phyloP scores from a whole-genome alignment of 1,284 basidiomycete genomes.

The Entoloma clypeatum region DNA sequence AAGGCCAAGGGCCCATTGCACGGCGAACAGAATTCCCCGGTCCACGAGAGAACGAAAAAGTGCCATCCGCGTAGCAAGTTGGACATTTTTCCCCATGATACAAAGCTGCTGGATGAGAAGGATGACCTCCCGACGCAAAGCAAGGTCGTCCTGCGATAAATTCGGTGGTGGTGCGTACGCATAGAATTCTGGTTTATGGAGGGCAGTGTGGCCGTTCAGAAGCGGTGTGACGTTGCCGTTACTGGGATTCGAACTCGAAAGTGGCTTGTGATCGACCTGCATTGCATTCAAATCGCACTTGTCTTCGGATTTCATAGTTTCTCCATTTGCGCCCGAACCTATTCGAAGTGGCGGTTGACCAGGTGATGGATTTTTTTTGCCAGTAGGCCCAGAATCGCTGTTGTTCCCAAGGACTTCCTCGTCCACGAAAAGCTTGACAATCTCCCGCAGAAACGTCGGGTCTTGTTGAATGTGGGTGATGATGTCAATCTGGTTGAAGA shows the following conservation, averaged over 20 bases:
- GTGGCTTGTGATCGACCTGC: conserved; percentile 36
- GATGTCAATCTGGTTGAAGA: conserved; percentile 99
- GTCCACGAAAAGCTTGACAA: conserved; percentile 77
- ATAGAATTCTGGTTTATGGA: conserved; percentile 32
- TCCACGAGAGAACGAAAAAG: conserved; percentile 92
- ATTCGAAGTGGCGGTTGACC: conserved; percentile 23
- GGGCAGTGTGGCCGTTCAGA: conserved; percentile 18
- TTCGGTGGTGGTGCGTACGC: conserved; percentile 50
- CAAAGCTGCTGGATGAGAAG: conserved; percentile 91
- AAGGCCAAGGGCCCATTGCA: conserved; percentile 82
- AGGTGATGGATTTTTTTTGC: conserved; percentile 21
- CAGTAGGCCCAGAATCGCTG: too few relatives aligned
- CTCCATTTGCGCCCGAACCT: conserved; percentile 30
- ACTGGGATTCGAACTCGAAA: conserved; percentile 21
- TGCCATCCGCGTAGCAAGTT: conserved; percentile 79
- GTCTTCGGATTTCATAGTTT: conserved; percentile 11
- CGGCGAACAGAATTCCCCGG: conserved; percentile 83
- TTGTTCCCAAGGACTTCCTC: conserved; percentile 56
- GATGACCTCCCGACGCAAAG: conserved; percentile 69
- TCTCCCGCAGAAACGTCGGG: conserved; percentile 68
- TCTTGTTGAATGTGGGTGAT: conserved; percentile 87
- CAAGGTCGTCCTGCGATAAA: conserved; percentile 47
- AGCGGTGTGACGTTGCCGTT: conserved; percentile 26
- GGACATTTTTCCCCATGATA: conserved; percentile 95
- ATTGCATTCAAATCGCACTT: conserved; percentile 24